Conservation (phyloP, 805 yeast species). For the Cyberlindnera mrakii region DNA sequence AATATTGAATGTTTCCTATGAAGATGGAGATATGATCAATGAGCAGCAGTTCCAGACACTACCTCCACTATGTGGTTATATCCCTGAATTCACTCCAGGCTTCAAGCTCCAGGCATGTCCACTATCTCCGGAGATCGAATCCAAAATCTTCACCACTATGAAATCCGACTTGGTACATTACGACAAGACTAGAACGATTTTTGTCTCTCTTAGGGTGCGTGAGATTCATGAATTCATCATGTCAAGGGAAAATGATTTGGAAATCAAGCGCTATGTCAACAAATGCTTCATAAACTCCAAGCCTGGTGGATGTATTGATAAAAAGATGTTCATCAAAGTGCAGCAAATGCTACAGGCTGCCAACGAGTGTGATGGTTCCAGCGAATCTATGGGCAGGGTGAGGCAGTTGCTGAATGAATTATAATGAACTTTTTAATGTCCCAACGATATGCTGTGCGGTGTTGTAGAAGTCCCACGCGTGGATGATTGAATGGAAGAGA, state of each 20-base stretch:
- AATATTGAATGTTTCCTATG: constrained; percentile 22
- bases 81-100: constrained; percentile 22
- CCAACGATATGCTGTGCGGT: no score
- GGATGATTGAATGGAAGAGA: no score
- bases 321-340: constrained; percentile 3
- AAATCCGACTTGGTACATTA: constrained; percentile 37
- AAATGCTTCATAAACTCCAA: constrained; percentile 10
- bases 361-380: constrained; percentile 3
- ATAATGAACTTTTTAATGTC: not conserved
- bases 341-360: constrained; percentile 8
- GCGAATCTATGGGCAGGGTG: not conserved
- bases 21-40: constrained; percentile 13
- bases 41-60: constrained; percentile 10
- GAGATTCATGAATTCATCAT: constrained; percentile 30
- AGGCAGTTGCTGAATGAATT: not conserved
- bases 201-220: constrained; percentile 30
- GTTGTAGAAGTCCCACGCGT: no score
- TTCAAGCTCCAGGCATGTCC: constrained; percentile 50
- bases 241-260: constrained; percentile 4
- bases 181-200: constrained; percentile 22
- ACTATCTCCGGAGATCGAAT: constrained; percentile 41
- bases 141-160: constrained; percentile 44
- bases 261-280: constrained; percentile 6
- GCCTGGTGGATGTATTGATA: constrained; percentile 7
- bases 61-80: constrained; percentile 25